A percentile compares a stretch with the other conserved stretches of the same genome.
These are phyloP conservation scores for Lachancea kluyveri DNA, from an alignment of 805 yeast species.

Conservation along the genomic window DNA sequence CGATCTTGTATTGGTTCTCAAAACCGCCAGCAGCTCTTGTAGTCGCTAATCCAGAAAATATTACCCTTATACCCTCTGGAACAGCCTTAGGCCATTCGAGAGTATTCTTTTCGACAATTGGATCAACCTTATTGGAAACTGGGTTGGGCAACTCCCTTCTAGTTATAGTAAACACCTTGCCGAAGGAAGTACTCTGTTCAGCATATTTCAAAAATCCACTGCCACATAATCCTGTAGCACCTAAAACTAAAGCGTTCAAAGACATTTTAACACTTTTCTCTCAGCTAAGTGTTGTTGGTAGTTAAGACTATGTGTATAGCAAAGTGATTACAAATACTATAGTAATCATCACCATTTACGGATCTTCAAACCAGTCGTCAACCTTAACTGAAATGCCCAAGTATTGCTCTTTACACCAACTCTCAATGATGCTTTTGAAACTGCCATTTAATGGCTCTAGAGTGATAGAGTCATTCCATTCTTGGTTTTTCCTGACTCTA, in stretches of 20 bases:
- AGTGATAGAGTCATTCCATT: slow-evolving; percentile 1
- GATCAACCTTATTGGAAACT: slow-evolving; percentile 29
- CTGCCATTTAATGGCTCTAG: slow-evolving; percentile 4
- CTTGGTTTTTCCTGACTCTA: slow-evolving; percentile 6
- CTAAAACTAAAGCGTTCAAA: slow-evolving; percentile 40
- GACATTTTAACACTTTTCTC: slow-evolving; percentile 6
- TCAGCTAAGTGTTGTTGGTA: slow-evolving; percentile 1
- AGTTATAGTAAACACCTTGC: slow-evolving; percentile 42
- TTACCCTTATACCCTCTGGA: slow-evolving; percentile 33
- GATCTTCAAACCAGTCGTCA: no score
- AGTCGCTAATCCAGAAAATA: slow-evolving; percentile 70
- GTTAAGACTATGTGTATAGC: neutral
- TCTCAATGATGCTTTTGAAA: slow-evolving; percentile 6
- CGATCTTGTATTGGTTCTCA: slow-evolving; percentile 65
- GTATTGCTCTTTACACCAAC: slow-evolving; percentile 8
- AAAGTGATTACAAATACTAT: no score
- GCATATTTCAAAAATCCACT: slow-evolving; percentile 44
- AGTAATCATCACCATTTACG: no score
- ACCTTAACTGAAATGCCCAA: no score
- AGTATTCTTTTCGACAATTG: slow-evolving; percentile 41
- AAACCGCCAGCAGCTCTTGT: slow-evolving; percentile 68
- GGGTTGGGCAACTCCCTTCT: slow-evolving; percentile 39
- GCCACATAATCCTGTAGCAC: slow-evolving; percentile 81
- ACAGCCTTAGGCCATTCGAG: slow-evolving; percentile 45
- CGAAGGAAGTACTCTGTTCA: slow-evolving; percentile 31